These are phyloP conservation scores for Leptodontidium sp. DNA, from an alignment of 2,329 filamentous ascomycete species.

Conservation along the genomic window DNA sequence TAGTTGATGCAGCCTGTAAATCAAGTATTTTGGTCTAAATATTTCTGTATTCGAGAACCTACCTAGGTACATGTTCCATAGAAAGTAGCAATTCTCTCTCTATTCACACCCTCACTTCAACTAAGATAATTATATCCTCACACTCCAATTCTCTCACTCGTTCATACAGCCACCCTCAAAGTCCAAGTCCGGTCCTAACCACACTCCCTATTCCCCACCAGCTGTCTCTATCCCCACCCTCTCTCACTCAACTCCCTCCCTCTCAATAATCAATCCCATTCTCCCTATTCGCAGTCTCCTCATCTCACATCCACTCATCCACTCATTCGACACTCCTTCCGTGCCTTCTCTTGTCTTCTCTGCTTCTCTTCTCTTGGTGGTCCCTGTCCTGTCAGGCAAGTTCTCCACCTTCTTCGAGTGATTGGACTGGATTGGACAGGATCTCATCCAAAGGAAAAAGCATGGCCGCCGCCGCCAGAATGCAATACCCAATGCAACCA, in stretches of 20 bases:
- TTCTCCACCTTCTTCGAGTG: background rate
- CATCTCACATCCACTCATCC: slow-evolving; percentile 9
- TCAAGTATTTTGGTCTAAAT: too few relatives aligned
- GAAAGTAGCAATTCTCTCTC: background rate
- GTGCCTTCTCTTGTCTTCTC: background rate
- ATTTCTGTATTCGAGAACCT: too few relatives aligned
- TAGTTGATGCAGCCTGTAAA: too few relatives aligned
- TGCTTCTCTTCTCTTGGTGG: background rate
- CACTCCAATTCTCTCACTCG: background rate
- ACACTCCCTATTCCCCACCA: slow-evolving; percentile 4
- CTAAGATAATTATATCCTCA: slow-evolving; percentile 1
- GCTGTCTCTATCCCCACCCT: background rate
- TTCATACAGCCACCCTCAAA: slow-evolving; percentile 12
- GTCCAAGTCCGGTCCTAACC: background rate
- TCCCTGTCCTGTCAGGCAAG: slow-evolving; percentile 2
- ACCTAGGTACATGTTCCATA: too few relatives aligned
- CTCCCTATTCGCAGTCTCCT: slow-evolving; percentile 4
- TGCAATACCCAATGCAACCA: slow-evolving; percentile 7
- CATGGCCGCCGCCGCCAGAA: slow-evolving; percentile 13
- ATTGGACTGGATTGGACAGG: background rate
- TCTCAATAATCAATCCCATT: background rate
- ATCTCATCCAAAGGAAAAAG: slow-evolving; percentile 13
- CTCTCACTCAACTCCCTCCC: background rate
- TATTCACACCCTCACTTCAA: background rate
- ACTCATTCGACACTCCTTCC: background rate